Conservation (phyloP, 257 asterid genomes). For the Ehretia macrophylla region DNA sequence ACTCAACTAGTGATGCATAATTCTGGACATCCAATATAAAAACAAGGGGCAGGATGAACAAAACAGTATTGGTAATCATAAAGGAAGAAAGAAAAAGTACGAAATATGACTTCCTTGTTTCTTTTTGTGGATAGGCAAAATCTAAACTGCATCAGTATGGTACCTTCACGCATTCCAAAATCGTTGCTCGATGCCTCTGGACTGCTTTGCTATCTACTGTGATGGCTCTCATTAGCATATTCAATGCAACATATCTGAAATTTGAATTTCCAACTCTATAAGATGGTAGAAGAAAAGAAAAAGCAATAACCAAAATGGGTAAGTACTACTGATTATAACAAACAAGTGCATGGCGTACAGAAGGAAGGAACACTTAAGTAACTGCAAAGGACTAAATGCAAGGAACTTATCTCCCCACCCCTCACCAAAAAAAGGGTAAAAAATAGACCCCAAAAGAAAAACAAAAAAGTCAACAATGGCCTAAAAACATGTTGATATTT, state of each 20-base stretch:
- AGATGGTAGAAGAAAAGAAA: conserved; percentile 18
- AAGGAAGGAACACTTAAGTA: neutral
- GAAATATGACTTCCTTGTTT: neutral
- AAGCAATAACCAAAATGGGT: conserved; percentile 8
- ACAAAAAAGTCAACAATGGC: too few species aligned
- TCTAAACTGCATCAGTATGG: neutral
- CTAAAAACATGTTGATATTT: too few species aligned
- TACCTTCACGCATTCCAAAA: conserved; percentile 98
- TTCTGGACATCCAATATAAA: too few species aligned
- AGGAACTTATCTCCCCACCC: neutral
- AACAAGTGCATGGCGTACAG: neutral
- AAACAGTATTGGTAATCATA: neutral
- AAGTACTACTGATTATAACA: conserved; percentile 1
- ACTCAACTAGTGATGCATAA: too few species aligned
- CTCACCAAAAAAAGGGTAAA: neutral
- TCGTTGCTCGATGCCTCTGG: conserved; percentile 96
- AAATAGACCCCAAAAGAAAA: neutral
- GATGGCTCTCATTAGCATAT: conserved; percentile 96
- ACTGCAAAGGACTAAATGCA: neutral
- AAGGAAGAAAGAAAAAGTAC: conserved; percentile 1
- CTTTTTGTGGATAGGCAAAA: neutral
- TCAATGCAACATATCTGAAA: conserved; percentile 93
- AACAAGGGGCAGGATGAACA: neutral
- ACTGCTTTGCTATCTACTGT: conserved; percentile 95
- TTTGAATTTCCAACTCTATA: conserved; percentile 21